Percentiles rank a stretch among this genome's conserved stretches.
Evolutionary conservation across 2,329 filamentous ascomycete genomes (phyloP).

Genomic region (Penicillium hordei): DNA sequence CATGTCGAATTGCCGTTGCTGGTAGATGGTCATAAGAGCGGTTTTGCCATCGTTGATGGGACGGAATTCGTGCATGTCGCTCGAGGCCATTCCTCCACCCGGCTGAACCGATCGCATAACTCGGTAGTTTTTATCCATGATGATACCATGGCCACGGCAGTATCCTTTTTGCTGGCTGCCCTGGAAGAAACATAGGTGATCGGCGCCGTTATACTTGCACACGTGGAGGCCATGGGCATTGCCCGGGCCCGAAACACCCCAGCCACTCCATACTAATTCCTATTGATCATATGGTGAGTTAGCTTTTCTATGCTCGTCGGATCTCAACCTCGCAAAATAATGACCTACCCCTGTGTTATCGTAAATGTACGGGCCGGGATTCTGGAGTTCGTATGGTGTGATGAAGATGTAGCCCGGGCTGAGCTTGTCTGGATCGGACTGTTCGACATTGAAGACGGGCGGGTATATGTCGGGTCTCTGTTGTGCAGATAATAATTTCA

Average conservation of each 20-base stretch:
- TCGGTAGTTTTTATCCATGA: slow-evolving; percentile 53
- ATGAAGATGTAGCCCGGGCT: slow-evolving; percentile 54
- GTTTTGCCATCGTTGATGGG: slow-evolving; percentile 47
- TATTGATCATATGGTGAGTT: slow-evolving; percentile 19
- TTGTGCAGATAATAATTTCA: not conserved
- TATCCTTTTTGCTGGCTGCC: slow-evolving; percentile 54
- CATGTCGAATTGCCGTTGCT: slow-evolving; percentile 49
- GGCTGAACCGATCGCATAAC: slow-evolving; percentile 50
- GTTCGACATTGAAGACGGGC: slow-evolving; percentile 36
- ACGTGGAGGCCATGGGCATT: slow-evolving; percentile 51
- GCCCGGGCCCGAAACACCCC: slow-evolving; percentile 50
- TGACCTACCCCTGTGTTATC: slow-evolving; percentile 48
- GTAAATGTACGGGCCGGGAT: slow-evolving; percentile 54
- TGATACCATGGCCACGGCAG: slow-evolving; percentile 53
- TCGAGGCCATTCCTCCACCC: slow-evolving; percentile 42
- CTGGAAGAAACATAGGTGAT: slow-evolving; percentile 55
- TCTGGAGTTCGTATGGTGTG: slow-evolving; percentile 50
- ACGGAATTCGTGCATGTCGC: slow-evolving; percentile 56
- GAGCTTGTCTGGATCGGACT: slow-evolving; percentile 31
- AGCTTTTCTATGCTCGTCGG: slow-evolving; percentile 6
- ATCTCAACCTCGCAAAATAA: not conserved
- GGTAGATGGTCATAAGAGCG: slow-evolving; percentile 44
- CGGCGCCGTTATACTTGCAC: slow-evolving; percentile 49
- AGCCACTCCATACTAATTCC: slow-evolving; percentile 54
- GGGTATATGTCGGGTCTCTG: slow-evolving; percentile 44